Percentiles rank a stretch among this genome's conserved stretches.
These are phyloP conservation scores for Suhomyces panamericanus DNA, from an alignment of 1,139 yeast genomes.

Conservation along the genomic window DNA sequence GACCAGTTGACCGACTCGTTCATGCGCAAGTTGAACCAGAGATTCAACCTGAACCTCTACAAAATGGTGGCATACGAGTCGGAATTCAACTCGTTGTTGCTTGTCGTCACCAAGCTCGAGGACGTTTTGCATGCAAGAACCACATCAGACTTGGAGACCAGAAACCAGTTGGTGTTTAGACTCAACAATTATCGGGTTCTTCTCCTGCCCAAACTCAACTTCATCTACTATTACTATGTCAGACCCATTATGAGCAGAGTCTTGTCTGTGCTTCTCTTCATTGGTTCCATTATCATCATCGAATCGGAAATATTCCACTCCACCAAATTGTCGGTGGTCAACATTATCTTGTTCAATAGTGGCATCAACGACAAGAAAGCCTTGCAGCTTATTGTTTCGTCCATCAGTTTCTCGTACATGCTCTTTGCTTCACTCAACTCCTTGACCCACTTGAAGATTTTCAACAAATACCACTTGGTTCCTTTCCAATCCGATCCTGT, in stretches of 20 bases:
- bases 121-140: constrained; percentile 40
- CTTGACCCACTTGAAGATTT: constrained; percentile 65
- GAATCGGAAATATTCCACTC: constrained; percentile 79
- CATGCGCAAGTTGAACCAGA: constrained; percentile 37
- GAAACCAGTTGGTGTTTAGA: constrained; percentile 34
- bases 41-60: constrained; percentile 40
- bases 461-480: constrained; percentile 76
- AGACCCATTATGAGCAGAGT: constrained; percentile 49
- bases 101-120: constrained; percentile 39
- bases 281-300: constrained; percentile 51
- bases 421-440: constrained; percentile 63
- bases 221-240: constrained; percentile 38
- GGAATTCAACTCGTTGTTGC: constrained; percentile 39
- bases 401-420: constrained; percentile 62
- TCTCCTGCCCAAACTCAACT: constrained; percentile 34
- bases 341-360: constrained; percentile 39
- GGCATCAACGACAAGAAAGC: constrained; percentile 20
- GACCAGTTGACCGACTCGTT: constrained; percentile 38
- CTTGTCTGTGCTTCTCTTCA: constrained; percentile 39
- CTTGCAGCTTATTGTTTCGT: constrained; percentile 38
- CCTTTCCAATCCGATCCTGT: constrained; percentile 70
- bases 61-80: constrained; percentile 44
- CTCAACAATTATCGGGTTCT: constrained; percentile 21
- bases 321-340: constrained; percentile 61
- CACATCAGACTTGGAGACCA: constrained; percentile 21